Evolutionary conservation across 2,329 filamentous ascomycete genomes (phyloP).

Genomic region (Colletotrichum tofieldiae): DNA sequence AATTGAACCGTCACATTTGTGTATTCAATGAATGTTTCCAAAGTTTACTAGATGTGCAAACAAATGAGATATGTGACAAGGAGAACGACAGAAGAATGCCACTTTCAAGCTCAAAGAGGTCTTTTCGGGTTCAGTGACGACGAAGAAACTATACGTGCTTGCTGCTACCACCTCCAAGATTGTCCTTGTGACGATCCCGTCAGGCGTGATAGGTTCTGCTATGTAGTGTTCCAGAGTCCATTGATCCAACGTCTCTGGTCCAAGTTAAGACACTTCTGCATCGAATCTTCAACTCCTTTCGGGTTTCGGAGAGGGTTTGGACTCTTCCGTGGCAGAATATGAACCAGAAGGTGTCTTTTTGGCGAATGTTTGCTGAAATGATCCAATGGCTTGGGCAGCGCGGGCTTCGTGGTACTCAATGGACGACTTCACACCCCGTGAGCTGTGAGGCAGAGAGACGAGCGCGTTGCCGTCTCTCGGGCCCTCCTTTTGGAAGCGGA

Average conservation of each 20-base stretch:
- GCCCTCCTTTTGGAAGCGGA: conserved; percentile 13
- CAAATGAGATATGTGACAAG: neutral
- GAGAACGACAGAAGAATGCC: neutral
- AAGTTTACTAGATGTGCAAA: neutral
- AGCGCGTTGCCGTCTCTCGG: conserved; percentile 23
- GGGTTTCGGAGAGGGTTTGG: neutral
- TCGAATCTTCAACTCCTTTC: neutral
- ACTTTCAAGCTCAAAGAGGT: neutral
- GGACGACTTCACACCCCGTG: conserved; percentile 16
- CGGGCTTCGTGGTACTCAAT: conserved; percentile 25
- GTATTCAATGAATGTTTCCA: neutral
- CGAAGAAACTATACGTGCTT: neutral
- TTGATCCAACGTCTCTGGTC: neutral
- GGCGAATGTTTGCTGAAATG: conserved; percentile 25
- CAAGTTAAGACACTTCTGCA: too few species aligned
- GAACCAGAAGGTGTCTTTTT: neutral
- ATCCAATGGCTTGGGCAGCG: conserved; percentile 10
- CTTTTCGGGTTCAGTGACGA: neutral
- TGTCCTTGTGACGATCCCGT: neutral
- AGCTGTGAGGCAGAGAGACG: neutral
- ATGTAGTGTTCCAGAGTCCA: neutral
- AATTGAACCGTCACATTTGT: neutral
- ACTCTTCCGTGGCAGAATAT: neutral
- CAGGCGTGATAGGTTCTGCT: too few species aligned
- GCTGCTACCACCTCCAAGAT: neutral